Evolutionary conservation across 148 eudicot species (phyloP), one percentile per base, ranked within the genome.

Genomic region (Camellia japonica): DNA sequence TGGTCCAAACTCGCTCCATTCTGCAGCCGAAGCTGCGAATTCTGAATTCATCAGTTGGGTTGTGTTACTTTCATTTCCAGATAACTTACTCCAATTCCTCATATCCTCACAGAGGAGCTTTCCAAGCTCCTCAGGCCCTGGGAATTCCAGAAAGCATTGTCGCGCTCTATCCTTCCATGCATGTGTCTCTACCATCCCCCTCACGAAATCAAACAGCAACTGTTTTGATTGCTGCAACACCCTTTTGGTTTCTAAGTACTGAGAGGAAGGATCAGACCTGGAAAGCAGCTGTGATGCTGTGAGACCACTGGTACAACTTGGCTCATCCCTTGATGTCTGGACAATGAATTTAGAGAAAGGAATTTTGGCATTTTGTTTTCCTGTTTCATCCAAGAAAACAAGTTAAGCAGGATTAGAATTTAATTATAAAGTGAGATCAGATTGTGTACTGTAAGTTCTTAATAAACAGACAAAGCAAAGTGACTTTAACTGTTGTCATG

Each of bases 141-240:
- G 64, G 9, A 80, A 56, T 60, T 67, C 70, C 42, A 84, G 75
- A 15, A 81, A 78, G 9, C 80, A 83, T 68, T 78, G 43, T 2
- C 58, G 44, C 44, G 67, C 69, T 73, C 56, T 79, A 54, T 42
- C 62, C 59, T 75, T 80, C 43, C 67, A 80, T 41, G 65, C 78
- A 20, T 74, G 84, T 38, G 68, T 73, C 76, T 90, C 97, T 3
- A 87, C 75, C 6, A 85, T 81, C 44, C 92, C 96, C 80, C 87
- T 82, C 75, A 90, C 86, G 55, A 89, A 91, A 44, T 92, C 98
- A 18, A 94, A 83, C 51, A 94, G 80, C 51, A 94, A 80, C 78
- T 88, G 90, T 55, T 85, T 86, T 59, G 89, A 76, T 62, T 89
- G 85, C 78, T 82, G 88, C 68, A 88, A 41, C 0, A 82, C 85